Conservation (phyloP, 2,329 filamentous ascomycete genomes). For the Nemania sp. region DNA sequence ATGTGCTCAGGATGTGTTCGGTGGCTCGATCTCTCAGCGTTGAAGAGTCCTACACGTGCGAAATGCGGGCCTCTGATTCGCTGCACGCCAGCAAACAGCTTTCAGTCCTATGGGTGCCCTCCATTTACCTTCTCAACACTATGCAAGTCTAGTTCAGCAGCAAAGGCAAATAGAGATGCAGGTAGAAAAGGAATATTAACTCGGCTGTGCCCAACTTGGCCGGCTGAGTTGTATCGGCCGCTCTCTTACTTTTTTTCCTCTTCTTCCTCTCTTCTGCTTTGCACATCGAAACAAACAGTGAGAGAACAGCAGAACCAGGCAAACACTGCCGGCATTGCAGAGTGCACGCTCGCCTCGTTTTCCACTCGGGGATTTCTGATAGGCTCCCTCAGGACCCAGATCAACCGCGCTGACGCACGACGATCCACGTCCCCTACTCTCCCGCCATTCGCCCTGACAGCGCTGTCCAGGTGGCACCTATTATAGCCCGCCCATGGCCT, state of each 20-base stretch:
- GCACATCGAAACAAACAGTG: neutral
- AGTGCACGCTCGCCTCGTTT: neutral
- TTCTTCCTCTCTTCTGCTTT: slow-evolving; percentile 4
- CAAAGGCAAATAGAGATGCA: neutral
- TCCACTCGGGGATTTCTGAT: neutral
- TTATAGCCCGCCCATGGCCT: no score
- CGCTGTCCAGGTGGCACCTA: slow-evolving; percentile 4
- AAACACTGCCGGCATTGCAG: neutral
- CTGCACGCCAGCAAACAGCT: slow-evolving; percentile 18
- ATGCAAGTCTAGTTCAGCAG: neutral
- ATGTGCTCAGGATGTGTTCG: slow-evolving; percentile 15
- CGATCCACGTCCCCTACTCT: neutral
- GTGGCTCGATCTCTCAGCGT: slow-evolving; percentile 6
- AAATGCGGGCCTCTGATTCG: slow-evolving; percentile 34
- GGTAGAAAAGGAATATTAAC: neutral
- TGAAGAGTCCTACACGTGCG: slow-evolving; percentile 33
- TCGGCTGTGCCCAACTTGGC: neutral
- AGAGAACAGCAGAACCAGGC: slow-evolving; percentile 1
- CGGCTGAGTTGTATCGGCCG: no score
- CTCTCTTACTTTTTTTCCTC: neutral
- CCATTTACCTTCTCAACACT: neutral
- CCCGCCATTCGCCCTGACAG: slow-evolving; percentile 6
- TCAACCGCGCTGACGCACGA: slow-evolving; percentile 1
- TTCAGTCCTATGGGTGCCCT: slow-evolving; percentile 21
- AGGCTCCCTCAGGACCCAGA: slow-evolving; percentile 5